Conservation (phyloP, 1,139 yeast species). For the Kodamaea anthophila region DNA sequence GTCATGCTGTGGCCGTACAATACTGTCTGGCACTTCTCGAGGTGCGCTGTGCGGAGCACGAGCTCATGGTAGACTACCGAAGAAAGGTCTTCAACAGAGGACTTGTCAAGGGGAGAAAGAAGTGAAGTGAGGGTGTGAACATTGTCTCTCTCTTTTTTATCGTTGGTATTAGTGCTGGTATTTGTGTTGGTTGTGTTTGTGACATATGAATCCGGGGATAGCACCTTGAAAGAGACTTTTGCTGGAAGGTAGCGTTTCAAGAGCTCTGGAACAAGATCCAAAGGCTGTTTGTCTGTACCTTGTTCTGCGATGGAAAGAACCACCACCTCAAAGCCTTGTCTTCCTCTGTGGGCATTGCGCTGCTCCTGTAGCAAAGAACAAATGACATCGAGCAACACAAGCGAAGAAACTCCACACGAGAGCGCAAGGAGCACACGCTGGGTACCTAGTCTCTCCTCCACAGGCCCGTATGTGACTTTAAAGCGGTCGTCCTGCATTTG, state of each 20-base stretch:
- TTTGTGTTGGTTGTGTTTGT: no score
- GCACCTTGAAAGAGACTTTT: constrained; percentile 27
- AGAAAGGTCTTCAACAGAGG: constrained; percentile 59
- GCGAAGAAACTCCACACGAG: constrained; percentile 61
- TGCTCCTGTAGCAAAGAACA: constrained; percentile 61
- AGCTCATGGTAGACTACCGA: constrained; percentile 45
- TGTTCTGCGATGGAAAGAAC: constrained; percentile 48
- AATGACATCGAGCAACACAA: constrained; percentile 63
- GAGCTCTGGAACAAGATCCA: constrained; percentile 17
- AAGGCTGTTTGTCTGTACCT: constrained; percentile 13
- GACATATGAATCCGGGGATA: constrained; percentile 35
- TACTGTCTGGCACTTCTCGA: constrained; percentile 46
- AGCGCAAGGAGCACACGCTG: constrained; percentile 53
- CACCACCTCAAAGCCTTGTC: constrained; percentile 60
- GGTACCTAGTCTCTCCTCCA: constrained; percentile 21
- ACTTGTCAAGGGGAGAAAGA: constrained; percentile 38
- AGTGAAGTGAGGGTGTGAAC: constrained; percentile 19
- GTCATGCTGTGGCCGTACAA: constrained; percentile 81
- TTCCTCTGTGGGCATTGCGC: constrained; percentile 49
- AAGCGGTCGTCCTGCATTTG: constrained; percentile 64
- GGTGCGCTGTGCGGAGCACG: constrained; percentile 42
- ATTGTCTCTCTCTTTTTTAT: constrained; percentile 10
- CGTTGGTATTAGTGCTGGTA: no score
- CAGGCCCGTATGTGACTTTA: constrained; percentile 55
- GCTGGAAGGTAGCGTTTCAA: constrained; percentile 18